Evolutionary conservation across 441 rosid genomes (phyloP).

Genomic region (Adansonia gregorii): DNA sequence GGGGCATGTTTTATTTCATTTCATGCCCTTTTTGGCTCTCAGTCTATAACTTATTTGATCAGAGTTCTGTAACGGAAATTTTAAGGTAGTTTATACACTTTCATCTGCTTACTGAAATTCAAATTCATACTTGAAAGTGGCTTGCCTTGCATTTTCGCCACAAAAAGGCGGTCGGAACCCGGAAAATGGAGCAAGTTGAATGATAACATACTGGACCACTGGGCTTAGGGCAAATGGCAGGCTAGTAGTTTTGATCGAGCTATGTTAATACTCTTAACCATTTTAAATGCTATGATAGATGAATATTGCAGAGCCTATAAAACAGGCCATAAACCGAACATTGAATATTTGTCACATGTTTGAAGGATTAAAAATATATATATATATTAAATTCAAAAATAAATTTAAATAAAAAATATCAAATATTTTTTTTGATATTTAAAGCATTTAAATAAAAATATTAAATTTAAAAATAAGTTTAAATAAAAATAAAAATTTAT

Average conservation of each 20-base stretch:
- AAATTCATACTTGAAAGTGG: not conserved
- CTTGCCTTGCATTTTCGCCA: not conserved
- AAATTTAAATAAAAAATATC: too few species aligned
- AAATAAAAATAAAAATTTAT: too few species aligned
- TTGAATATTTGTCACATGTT: too few species aligned
- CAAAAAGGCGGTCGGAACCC: not conserved
- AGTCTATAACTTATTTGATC: slow-evolving; percentile 1
- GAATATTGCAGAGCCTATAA: too few species aligned
- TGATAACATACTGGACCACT: not conserved
- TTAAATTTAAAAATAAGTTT: too few species aligned
- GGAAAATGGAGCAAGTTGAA: not conserved
- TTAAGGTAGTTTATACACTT: slow-evolving; percentile 18
- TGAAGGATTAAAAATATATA: too few species aligned
- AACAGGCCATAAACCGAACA: too few species aligned
- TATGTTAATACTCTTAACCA: too few species aligned
- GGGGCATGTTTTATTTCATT: slow-evolving; percentile 7
- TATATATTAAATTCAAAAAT: too few species aligned
- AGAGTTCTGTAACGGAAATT: slow-evolving; percentile 35
- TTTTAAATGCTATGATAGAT: too few species aligned
- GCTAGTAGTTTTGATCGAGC: not conserved
- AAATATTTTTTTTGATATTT: too few species aligned
- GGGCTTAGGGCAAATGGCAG: not conserved
- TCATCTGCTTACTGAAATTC: not conserved
- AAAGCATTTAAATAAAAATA: too few species aligned
- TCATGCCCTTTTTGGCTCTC: slow-evolving; percentile 9